phyloP scores from a whole-genome alignment of 2,329 filamentous ascomycete species.

The Fusarium metavorans region DNA sequence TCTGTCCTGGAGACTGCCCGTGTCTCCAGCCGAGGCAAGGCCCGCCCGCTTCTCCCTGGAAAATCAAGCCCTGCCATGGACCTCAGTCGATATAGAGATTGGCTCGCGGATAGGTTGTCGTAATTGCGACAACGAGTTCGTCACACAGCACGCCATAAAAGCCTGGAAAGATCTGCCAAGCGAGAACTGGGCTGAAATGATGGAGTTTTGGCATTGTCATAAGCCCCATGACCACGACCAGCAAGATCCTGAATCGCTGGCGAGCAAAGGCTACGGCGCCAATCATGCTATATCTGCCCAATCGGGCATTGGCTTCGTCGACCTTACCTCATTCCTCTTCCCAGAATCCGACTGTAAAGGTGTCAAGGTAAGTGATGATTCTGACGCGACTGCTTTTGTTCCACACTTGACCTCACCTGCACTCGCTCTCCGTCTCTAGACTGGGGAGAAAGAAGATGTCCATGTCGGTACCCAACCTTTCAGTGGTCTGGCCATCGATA shows the following conservation, averaged over 20 bases:
- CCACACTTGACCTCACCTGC: conserved; percentile 12
- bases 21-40: conserved; percentile 44
- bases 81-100: conserved; percentile 60
- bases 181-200: conserved; percentile 99
- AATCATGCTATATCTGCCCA: conserved; percentile 78
- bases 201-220: conserved; percentile 99
- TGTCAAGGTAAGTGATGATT: conserved; percentile 51
- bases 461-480: conserved; percentile 59
- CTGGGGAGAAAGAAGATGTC: conserved; percentile 72
- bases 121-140: conserved; percentile 53
- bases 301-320: conserved; percentile 79
- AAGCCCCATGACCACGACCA: conserved; percentile 77
- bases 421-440: conserved; percentile 1
- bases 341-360: conserved; percentile 72
- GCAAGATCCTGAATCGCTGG: conserved; percentile 61
- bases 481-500: conserved; percentile 75
- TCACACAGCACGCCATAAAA: conserved; percentile 54
- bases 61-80: conserved; percentile 65
- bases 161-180: conserved; percentile 94
- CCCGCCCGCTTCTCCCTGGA: conserved; percentile 47
- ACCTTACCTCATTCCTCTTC: conserved; percentile 82
- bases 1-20: conserved; percentile 68
- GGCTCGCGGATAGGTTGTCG: conserved; percentile 59
- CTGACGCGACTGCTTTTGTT: conserved; percentile 24
- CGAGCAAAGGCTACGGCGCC: conserved; percentile 84